Evolutionary conservation across 2,329 filamentous ascomycete species (phyloP).

Genomic region (Tolypocladium endophyticum): DNA sequence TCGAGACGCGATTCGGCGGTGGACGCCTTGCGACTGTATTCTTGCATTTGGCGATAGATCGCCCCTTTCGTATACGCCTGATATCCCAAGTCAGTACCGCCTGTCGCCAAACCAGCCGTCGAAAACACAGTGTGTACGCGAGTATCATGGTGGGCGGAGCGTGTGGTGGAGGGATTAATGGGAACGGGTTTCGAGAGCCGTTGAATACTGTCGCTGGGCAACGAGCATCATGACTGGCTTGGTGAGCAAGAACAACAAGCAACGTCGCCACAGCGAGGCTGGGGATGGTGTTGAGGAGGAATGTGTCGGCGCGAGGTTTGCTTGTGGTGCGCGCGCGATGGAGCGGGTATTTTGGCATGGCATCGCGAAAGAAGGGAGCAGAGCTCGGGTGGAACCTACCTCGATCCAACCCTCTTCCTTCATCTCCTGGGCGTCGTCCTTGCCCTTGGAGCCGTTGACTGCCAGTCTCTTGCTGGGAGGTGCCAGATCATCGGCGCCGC

Average conservation of each 20-base stretch:
- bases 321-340: background rate
- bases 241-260: constrained; percentile 23
- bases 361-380: constrained; percentile 8
- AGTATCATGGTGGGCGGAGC: constrained; percentile 5
- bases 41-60: constrained; percentile 93
- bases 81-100: constrained; percentile 13
- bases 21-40: constrained; percentile 85
- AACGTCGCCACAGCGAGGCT: constrained; percentile 16
- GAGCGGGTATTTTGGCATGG: constrained; percentile 1
- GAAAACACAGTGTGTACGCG: background rate
- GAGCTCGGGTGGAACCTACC: constrained; percentile 43
- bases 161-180: constrained; percentile 3
- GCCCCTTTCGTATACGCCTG: constrained; percentile 63
- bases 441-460: constrained; percentile 62
- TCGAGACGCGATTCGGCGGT: constrained; percentile 72
- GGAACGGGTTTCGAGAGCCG: constrained; percentile 11
- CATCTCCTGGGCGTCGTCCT: constrained; percentile 43
- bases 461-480: constrained; percentile 89
- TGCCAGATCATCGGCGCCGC: constrained; percentile 70
- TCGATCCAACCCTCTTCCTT: constrained; percentile 54
- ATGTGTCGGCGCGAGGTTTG: background rate
- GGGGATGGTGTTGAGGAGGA: constrained; percentile 6
- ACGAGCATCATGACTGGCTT: constrained; percentile 25
- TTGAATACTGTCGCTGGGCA: constrained; percentile 18
- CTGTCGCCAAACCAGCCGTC: background rate